A percentile compares a stretch with the other conserved stretches of the same genome.
These are phyloP conservation scores for Strobilomyces dryophilus DNA, from an alignment of 768 basidiomycete genomes.

Conservation along the genomic window DNA sequence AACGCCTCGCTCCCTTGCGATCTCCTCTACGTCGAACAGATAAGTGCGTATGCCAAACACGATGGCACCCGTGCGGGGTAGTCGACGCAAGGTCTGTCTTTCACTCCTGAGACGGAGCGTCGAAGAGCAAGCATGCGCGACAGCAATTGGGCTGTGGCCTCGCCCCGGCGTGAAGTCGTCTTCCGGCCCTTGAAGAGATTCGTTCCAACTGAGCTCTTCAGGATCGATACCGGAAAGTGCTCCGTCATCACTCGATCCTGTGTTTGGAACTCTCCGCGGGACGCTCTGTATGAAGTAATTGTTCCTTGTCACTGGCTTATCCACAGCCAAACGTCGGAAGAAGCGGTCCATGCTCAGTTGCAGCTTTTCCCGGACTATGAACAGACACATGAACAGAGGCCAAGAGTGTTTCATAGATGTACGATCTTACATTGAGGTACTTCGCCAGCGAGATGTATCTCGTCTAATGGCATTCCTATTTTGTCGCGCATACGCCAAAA, in stretches of 20 bases:
- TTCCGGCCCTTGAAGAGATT: slow-evolving; percentile 53
- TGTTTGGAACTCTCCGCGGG: slow-evolving; percentile 9
- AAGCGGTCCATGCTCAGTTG: slow-evolving; percentile 65
- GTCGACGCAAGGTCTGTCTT: slow-evolving; percentile 65
- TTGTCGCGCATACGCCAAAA: slow-evolving; percentile 82
- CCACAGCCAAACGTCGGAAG: slow-evolving; percentile 61
- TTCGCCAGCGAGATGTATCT: slow-evolving; percentile 60
- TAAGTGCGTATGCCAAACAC: slow-evolving; percentile 74
- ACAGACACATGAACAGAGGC: background rate
- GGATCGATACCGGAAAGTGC: slow-evolving; percentile 41
- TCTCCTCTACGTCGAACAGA: slow-evolving; percentile 48
- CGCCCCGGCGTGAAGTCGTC: slow-evolving; percentile 34
- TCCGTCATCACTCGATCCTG: slow-evolving; percentile 7
- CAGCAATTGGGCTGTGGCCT: slow-evolving; percentile 11
- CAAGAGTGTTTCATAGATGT: background rate
- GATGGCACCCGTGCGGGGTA: slow-evolving; percentile 61
- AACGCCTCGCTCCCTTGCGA: slow-evolving; percentile 55
- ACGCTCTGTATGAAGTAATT: slow-evolving; percentile 56
- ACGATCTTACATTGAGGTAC: slow-evolving; percentile 66
- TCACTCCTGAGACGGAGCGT: slow-evolving; percentile 58
- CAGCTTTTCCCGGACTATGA: slow-evolving; percentile 58
- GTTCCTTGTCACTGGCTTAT: slow-evolving; percentile 70
- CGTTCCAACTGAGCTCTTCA: slow-evolving; percentile 65
- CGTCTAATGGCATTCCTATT: slow-evolving; percentile 66
- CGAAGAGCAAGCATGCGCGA: slow-evolving; percentile 30